Conservation (phyloP, 768 basidiomycete genomes). For the Serendipita indica region DNA sequence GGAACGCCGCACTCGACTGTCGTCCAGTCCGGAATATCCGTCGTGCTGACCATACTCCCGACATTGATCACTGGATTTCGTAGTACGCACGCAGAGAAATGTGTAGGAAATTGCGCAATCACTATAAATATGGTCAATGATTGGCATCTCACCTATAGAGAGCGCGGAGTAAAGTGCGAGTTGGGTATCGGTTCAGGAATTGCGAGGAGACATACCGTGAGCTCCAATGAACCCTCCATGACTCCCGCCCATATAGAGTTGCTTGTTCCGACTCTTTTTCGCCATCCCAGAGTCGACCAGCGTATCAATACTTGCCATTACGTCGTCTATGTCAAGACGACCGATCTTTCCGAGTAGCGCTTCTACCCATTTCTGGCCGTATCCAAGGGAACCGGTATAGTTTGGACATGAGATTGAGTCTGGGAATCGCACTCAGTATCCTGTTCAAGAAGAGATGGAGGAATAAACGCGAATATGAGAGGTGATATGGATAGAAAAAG, state of each 20-base stretch:
- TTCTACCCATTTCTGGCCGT: slow-evolving; percentile 44
- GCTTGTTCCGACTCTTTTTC: slow-evolving; percentile 32
- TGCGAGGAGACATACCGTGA: slow-evolving; percentile 32
- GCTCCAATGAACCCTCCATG: slow-evolving; percentile 54
- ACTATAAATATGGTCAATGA: too few relatives aligned
- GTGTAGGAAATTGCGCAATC: slow-evolving; percentile 43
- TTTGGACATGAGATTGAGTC: slow-evolving; percentile 48
- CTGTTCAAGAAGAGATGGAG: not conserved
- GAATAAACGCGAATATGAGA: slow-evolving; percentile 2
- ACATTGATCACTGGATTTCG: slow-evolving; percentile 57
- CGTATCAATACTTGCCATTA: slow-evolving; percentile 37
- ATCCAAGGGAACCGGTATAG: slow-evolving; percentile 55
- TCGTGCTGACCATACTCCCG: slow-evolving; percentile 34
- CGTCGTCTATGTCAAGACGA: slow-evolving; percentile 48
- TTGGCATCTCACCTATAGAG: not conserved
- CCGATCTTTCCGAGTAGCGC: slow-evolving; percentile 45
- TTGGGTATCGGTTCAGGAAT: slow-evolving; percentile 1
- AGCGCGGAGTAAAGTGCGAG: not conserved
- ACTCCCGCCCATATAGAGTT: slow-evolving; percentile 47
- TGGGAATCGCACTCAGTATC: slow-evolving; percentile 16
- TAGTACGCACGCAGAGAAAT: slow-evolving; percentile 46
- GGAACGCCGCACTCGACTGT: slow-evolving; percentile 28
- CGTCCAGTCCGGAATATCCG: slow-evolving; percentile 59
- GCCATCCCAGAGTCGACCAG: slow-evolving; percentile 38
- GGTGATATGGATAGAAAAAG: too few relatives aligned